These are phyloP conservation scores for Tulasnella sp. DNA, from an alignment of 768 basidiomycete species.

Conservation along the genomic window DNA sequence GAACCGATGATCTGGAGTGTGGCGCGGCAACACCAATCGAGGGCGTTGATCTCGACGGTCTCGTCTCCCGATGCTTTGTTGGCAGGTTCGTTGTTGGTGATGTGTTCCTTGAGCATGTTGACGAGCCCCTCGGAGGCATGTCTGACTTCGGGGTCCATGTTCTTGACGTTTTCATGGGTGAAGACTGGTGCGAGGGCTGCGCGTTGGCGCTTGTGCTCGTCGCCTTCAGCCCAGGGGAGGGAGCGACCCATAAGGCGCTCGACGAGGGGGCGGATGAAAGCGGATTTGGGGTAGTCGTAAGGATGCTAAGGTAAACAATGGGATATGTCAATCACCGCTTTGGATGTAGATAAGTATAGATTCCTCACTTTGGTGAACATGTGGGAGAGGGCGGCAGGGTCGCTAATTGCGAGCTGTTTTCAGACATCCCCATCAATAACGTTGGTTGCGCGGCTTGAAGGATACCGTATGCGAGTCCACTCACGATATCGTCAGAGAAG, in stretches of 20 bases:
- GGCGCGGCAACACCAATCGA: slow-evolving; percentile 16
- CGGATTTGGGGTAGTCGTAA: neutral
- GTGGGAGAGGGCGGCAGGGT: slow-evolving; percentile 21
- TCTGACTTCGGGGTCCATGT: slow-evolving; percentile 8
- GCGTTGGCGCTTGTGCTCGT: slow-evolving; percentile 28
- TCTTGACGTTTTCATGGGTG: slow-evolving; percentile 18
- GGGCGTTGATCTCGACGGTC: slow-evolving; percentile 14
- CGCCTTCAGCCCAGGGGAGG: slow-evolving; percentile 32
- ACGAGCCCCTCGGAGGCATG: slow-evolving; percentile 6
- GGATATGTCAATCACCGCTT: neutral
- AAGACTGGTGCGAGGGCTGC: slow-evolving; percentile 20
- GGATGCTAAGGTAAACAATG: neutral
- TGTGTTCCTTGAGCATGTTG: neutral
- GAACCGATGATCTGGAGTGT: slow-evolving; percentile 28
- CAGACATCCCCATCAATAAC: no score
- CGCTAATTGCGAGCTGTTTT: slow-evolving; percentile 20
- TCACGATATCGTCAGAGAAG: neutral
- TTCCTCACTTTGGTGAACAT: slow-evolving; percentile 14
- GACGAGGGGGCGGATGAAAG: slow-evolving; percentile 28
- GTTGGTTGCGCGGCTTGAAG: no score
- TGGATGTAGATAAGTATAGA: neutral
- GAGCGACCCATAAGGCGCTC: slow-evolving; percentile 28
- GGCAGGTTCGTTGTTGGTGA: neutral
- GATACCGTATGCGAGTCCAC: no score
- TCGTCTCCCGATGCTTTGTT: no score